These are phyloP conservation scores for Dendrothele bispora DNA, from an alignment of 768 basidiomycete species.

Conservation along the genomic window DNA sequence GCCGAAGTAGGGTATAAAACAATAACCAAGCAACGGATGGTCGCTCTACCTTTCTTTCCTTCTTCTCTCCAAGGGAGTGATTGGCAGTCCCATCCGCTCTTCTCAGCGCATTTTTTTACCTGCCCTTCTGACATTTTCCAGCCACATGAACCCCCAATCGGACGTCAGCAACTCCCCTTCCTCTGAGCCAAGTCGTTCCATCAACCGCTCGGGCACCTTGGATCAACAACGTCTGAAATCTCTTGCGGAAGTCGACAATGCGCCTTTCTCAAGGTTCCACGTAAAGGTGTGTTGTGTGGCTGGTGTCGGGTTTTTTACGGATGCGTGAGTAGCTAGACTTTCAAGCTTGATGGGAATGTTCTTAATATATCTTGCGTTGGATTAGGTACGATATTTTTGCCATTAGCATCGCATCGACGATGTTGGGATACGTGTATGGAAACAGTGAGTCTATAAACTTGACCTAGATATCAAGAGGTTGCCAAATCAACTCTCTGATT, in stretches of 20 bases:
- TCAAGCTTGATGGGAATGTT: constrained; percentile 26
- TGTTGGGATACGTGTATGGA: constrained; percentile 84
- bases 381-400: constrained; percentile 81
- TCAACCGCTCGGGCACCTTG: constrained; percentile 47
- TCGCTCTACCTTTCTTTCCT: no score
- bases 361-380: background rate
- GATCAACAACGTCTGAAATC: constrained; percentile 78
- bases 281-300: constrained; percentile 69
- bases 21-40: no score
- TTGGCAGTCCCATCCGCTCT: no score
- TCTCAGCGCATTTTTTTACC: no score
- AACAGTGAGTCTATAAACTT: constrained; percentile 24
- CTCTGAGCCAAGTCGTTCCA: constrained; percentile 27
- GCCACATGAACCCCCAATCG: no score
- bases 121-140: no score
- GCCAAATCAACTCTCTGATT: no score
- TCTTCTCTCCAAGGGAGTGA: no score
- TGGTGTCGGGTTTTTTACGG: constrained; percentile 91
- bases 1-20: no score
- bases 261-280: constrained; percentile 88
- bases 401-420: constrained; percentile 79
- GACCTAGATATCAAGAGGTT: no score
- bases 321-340: no score
- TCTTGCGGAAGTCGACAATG: constrained; percentile 83
- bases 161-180: no score